Conservation (phyloP, 1,139 yeast species). For the Blastobotrys ciferrii region DNA sequence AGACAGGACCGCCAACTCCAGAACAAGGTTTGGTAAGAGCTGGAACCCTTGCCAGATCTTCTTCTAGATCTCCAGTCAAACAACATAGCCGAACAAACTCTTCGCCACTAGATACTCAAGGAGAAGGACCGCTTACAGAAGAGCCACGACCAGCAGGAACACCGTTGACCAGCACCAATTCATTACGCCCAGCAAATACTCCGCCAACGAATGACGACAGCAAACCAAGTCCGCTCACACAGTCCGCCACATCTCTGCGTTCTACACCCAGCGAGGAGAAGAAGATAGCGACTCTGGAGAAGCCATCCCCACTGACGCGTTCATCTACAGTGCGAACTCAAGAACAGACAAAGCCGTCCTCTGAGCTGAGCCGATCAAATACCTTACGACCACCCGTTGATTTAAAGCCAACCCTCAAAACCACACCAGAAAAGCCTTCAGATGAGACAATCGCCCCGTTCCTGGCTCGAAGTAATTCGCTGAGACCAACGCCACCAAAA, state of each 20-base stretch:
- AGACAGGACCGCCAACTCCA: constrained; percentile 24
- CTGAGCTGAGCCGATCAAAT: not conserved
- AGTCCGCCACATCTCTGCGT: too few relatives aligned
- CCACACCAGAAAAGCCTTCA: not conserved
- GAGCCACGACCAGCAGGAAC: not conserved
- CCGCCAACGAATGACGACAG: too few relatives aligned
- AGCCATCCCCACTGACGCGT: not conserved
- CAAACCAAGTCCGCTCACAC: too few relatives aligned
- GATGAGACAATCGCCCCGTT: constrained; percentile 19
- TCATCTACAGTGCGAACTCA: not conserved
- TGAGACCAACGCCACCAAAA: constrained; percentile 14
- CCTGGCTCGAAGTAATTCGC: constrained; percentile 11
- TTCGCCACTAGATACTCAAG: not conserved
- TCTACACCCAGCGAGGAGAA: too few relatives aligned
- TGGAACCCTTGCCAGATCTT: constrained; percentile 19
- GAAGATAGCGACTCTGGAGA: not conserved
- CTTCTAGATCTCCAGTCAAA: constrained; percentile 16
- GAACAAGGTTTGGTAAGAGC: constrained; percentile 17
- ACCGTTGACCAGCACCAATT: not conserved
- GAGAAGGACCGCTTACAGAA: not conserved
- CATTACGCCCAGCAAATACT: not conserved
- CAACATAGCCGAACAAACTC: not conserved
- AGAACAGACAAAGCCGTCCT: not conserved
- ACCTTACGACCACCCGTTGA: not conserved
- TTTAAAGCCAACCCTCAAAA: not conserved